Conservation (phyloP, 2,329 filamentous ascomycete genomes). For the Hymenoscyphus linearis region DNA sequence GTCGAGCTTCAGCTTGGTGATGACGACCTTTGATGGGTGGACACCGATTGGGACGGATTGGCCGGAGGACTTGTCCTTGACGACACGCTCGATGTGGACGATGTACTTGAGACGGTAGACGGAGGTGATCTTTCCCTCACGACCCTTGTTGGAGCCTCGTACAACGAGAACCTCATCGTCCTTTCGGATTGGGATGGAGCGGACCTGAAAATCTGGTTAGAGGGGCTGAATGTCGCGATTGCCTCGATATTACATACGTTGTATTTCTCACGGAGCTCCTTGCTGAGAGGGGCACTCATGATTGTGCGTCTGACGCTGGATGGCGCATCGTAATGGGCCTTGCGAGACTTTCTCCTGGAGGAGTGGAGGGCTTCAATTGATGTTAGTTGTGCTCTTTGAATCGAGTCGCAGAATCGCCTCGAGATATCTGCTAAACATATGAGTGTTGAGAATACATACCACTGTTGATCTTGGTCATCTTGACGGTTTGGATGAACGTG, state of each 20-base stretch:
- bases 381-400: conserved; percentile 13
- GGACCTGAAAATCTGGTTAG: conserved; percentile 56
- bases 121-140: conserved; percentile 95
- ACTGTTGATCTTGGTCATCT: conserved; percentile 68
- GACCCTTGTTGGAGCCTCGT: conserved; percentile 92
- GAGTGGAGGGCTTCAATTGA: conserved; percentile 55
- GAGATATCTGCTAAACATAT: neutral
- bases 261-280: conserved; percentile 99
- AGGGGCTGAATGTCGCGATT: neutral
- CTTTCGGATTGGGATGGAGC: conserved; percentile 94
- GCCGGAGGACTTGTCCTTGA: conserved; percentile 95
- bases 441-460: conserved; percentile 36
- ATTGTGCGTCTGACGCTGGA: conserved; percentile 91
- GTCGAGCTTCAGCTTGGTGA: conserved; percentile 98
- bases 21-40: conserved; percentile 93
- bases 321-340: conserved; percentile 94
- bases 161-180: conserved; percentile 92
- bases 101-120: conserved; percentile 99
- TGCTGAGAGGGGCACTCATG: conserved; percentile 93
- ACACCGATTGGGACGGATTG: conserved; percentile 92
- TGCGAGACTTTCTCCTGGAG: conserved; percentile 97
- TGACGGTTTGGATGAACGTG: conserved; percentile 36
- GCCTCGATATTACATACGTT: conserved; percentile 62
- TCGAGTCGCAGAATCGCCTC: neutral
- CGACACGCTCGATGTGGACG: conserved; percentile 94